These are phyloP conservation scores for Haplosporangium sp. DNA, from an alignment of 371 early-diverging fungal species.

Conservation along the genomic window DNA sequence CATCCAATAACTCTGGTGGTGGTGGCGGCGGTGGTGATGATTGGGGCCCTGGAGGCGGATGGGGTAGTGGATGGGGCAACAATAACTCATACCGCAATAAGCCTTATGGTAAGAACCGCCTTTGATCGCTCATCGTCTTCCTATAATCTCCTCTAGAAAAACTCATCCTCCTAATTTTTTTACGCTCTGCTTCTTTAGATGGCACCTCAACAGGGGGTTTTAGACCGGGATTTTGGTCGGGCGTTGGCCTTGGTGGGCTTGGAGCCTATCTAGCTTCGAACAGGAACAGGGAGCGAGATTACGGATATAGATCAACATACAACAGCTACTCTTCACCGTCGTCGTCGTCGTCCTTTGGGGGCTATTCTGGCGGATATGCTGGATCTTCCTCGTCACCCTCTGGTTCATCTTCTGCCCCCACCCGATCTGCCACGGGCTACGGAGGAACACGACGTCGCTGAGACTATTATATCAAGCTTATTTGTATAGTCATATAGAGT, in stretches of 20 bases:
- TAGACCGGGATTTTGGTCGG: conserved; percentile 58
- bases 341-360: conserved; percentile 7
- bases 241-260: conserved; percentile 51
- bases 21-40: conserved; percentile 38
- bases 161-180: background rate
- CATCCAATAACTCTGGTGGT: conserved; percentile 19
- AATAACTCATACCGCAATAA: conserved; percentile 24
- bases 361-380: conserved; percentile 13
- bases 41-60: conserved; percentile 33
- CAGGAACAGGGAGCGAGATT: conserved; percentile 15
- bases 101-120: conserved; percentile 14
- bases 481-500: no score
- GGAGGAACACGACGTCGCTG: conserved; percentile 44
- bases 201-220: conserved; percentile 15
- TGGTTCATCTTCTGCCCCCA: conserved; percentile 12
- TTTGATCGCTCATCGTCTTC: background rate
- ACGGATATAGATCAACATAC: background rate
- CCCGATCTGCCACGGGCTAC: conserved; percentile 35
- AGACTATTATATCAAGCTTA: background rate
- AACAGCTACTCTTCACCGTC: conserved; percentile 7
- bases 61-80: conserved; percentile 36
- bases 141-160: background rate
- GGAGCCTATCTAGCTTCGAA: conserved; percentile 44
- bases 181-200: background rate
- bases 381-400: conserved; percentile 26